Percentiles rank a stretch among this genome's conserved stretches.
phyloP scores from a whole-genome alignment of 345 rosid genomes.

The Citrus glauca region DNA sequence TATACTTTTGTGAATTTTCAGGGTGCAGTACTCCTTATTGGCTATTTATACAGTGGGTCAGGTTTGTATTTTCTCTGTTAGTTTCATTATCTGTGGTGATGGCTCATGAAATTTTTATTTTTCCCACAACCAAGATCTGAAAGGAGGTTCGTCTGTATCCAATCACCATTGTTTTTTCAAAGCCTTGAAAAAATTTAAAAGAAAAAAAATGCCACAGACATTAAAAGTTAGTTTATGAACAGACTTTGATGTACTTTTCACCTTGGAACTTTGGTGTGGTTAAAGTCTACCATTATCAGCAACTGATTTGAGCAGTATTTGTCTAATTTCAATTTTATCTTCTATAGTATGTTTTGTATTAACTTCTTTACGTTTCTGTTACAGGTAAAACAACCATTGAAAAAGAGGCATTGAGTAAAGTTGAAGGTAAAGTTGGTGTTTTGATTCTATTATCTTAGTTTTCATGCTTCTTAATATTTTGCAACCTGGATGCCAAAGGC shows the following conservation, averaged over 20 bases:
- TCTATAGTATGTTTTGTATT: neutral
- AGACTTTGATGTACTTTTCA: neutral
- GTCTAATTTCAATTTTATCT: neutral
- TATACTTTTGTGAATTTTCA: conserved; percentile 24
- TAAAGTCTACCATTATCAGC: neutral
- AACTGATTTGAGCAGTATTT: neutral
- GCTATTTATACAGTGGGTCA: conserved; percentile 51
- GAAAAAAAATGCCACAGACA: neutral
- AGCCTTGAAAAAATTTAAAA: neutral
- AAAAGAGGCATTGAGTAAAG: conserved; percentile 38
- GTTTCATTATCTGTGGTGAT: neutral
- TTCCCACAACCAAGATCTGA: neutral
- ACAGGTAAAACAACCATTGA: conserved; percentile 36
- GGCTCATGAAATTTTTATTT: neutral
- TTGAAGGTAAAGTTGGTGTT: conserved; percentile 40
- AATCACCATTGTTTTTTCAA: neutral
- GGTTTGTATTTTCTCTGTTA: conserved; percentile 36
- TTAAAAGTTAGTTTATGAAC: neutral
- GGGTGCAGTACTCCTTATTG: conserved; percentile 60
- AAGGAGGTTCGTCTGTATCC: neutral
- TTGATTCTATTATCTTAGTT: neutral
- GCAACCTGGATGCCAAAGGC: neutral
- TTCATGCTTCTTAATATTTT: neutral
- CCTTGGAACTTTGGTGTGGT: neutral
- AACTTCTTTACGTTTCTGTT: conserved; percentile 10